Base-by-base conservation (phyloP, 306 rosid genomes). In the Cercis canadensis region DNA sequence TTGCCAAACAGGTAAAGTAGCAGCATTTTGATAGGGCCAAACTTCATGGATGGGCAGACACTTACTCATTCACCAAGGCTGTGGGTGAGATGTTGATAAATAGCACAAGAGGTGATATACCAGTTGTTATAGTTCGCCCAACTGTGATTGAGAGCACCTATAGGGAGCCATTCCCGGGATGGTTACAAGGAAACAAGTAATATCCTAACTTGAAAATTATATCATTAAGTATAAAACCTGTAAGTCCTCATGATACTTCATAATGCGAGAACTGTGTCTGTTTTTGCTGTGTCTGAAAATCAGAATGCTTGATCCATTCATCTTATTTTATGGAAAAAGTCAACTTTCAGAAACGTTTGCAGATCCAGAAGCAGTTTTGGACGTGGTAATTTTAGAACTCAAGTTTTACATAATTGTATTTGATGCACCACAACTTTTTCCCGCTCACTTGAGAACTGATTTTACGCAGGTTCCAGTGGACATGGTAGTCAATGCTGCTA, bases 31-130 rank as follows among this genome's bases (percentile, higher is more conserved):
- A 54, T 8, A 18, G 87, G 79, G 90, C 87, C 0, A 73, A 77
- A n/a, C 60, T 15, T 29, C 73, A 65, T 18, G 87, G 90, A 80
- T 86, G 87, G 87, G 84, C 80, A 83, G 81, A 80, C 44, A 77
- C 84, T 2, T 86, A 75, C 9, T 81, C 75, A 39, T 82, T 86
- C 60, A 80, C 90, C 16, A 82, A 86, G 45, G 87, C 90, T 21
- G 82, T 83, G 90, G 90, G 90, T 10, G 90, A 86, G 52, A 80
- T 83, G 90, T 13, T 77, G 62, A 70, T 86, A 0, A 76, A 77
- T 44, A 49, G 57, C 2, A 67, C 73, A 79, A 80, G 82, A 65
- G 90, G 77, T 24, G 87, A 83, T 0, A 2, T 83, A 31, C 90
- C 87, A 0, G 80, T 83, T 5, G 84, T 78, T 24, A 82, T 83